Percentiles rank a stretch among this genome's conserved stretches.
These are phyloP conservation scores for Mycena vulgaris DNA, from an alignment of 768 basidiomycete genomes.

Conservation along the genomic window DNA sequence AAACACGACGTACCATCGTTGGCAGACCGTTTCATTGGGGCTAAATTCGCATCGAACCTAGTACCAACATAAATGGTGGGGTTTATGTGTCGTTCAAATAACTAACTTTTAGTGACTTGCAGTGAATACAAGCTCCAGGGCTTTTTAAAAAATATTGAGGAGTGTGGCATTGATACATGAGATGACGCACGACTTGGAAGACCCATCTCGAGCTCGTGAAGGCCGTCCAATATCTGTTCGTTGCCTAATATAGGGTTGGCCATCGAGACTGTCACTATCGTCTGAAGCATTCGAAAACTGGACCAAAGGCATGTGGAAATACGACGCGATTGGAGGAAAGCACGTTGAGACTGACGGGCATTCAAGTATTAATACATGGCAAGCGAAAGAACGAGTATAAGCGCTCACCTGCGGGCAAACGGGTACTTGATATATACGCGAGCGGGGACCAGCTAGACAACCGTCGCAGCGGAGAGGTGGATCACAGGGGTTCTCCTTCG, in stretches of 20 bases:
- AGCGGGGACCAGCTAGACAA: conserved; percentile 19
- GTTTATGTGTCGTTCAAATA: background rate
- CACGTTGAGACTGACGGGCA: conserved; percentile 32
- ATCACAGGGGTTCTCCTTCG: background rate
- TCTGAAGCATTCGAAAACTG: conserved; percentile 17
- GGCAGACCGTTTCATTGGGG: conserved; percentile 62
- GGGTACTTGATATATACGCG: conserved; percentile 12
- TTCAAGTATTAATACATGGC: background rate
- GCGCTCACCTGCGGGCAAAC: conserved; percentile 28
- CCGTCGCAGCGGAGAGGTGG: background rate
- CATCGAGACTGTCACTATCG: conserved; percentile 24
- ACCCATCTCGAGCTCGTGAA: conserved; percentile 6
- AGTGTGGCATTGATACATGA: background rate
- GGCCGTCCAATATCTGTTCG: background rate
- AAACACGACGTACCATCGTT: conserved; percentile 52
- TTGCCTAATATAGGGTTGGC: background rate
- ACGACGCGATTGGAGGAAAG: background rate
- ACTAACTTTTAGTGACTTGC: conserved; percentile 70
- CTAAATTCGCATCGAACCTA: conserved; percentile 71
- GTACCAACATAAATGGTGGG: too few relatives aligned
- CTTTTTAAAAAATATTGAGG: conserved; percentile 43
- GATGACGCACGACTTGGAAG: conserved; percentile 22
- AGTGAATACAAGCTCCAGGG: conserved; percentile 69
- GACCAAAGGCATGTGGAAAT: conserved; percentile 7
- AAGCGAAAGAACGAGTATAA: conserved; percentile 5